phyloP scores from a whole-genome alignment of 176 grass and related monocot genomes.

The Phragmites australis region DNA sequence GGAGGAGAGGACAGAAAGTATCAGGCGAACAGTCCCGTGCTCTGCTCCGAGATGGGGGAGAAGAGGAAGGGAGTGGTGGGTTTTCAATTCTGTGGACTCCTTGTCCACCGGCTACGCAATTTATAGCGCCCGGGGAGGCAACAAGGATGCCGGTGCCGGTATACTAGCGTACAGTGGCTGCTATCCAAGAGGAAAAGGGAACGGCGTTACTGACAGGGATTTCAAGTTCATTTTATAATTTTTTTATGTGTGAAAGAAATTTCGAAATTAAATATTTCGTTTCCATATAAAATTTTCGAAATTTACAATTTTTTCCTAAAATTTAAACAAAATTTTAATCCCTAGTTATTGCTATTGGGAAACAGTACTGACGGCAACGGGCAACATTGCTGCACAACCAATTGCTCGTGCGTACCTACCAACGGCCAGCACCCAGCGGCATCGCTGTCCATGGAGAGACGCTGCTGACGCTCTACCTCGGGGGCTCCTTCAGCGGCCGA shows the following conservation, averaged over 20 bases:
- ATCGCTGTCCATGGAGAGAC: neutral
- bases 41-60: neutral
- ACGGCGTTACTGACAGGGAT: too few species aligned
- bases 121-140: constrained; percentile 29
- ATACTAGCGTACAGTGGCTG: neutral
- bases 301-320: too few species aligned
- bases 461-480: neutral
- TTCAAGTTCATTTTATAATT: too few species aligned
- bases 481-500: neutral
- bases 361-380: constrained; percentile 6
- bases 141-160: neutral
- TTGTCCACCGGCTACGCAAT: neutral
- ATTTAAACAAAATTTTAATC: too few species aligned
- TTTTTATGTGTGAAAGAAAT: too few species aligned
- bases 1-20: too few species aligned
- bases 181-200: neutral
- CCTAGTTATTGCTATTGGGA: neutral
- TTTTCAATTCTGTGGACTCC: constrained; percentile 1
- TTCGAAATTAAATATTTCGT: too few species aligned
- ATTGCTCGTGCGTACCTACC: neutral
- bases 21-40: neutral
- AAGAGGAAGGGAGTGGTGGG: neutral
- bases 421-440: neutral
- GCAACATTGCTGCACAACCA: neutral
- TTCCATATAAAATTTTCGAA: too few species aligned